phyloP scores from a whole-genome alignment of 306 rosid species.

The Boehmeria nivea region DNA sequence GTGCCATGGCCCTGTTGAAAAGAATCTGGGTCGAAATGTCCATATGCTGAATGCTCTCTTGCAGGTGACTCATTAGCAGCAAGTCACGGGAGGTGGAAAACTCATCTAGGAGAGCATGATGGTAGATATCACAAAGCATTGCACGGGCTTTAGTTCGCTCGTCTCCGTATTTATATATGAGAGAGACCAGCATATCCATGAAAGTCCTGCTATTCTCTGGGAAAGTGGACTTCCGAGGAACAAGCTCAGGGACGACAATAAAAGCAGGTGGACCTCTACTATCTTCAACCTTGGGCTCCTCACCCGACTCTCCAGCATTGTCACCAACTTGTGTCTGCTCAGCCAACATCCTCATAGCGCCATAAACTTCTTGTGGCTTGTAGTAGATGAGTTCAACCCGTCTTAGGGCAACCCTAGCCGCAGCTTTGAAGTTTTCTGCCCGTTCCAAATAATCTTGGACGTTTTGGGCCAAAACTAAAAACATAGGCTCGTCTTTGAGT shows the following conservation, averaged over 20 bases:
- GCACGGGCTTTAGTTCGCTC: constrained; percentile 97
- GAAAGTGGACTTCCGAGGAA: constrained; percentile 80
- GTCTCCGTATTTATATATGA: constrained; percentile 77
- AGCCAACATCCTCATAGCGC: constrained; percentile 86
- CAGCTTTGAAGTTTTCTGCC: constrained; percentile 54
- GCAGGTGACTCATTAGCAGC: constrained; percentile 95
- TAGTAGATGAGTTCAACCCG: constrained; percentile 83
- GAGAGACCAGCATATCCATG: constrained; percentile 77
- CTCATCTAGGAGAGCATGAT: constrained; percentile 83
- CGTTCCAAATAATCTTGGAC: constrained; percentile 87
- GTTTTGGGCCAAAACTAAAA: constrained; percentile 87
- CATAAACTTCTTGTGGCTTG: constrained; percentile 94
- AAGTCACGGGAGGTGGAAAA: constrained; percentile 82
- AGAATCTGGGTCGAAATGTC: constrained; percentile 95
- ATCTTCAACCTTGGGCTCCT: constrained; percentile 58
- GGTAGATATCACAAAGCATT: constrained; percentile 98
- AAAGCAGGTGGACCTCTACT: constrained; percentile 67
- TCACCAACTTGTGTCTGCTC: constrained; percentile 53
- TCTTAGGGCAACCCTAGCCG: constrained; percentile 77
- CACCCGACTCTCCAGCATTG: constrained; percentile 33
- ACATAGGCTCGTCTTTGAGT: constrained; percentile 79
- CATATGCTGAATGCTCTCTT: constrained; percentile 83
- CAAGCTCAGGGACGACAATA: constrained; percentile 69
- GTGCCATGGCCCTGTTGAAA: constrained; percentile 91
- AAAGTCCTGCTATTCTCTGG: constrained; percentile 71